Percentiles rank a stretch among this genome's conserved stretches.
phyloP scores from a whole-genome alignment of 805 yeast species.

The Sugiyamaella qingdaonensis region DNA sequence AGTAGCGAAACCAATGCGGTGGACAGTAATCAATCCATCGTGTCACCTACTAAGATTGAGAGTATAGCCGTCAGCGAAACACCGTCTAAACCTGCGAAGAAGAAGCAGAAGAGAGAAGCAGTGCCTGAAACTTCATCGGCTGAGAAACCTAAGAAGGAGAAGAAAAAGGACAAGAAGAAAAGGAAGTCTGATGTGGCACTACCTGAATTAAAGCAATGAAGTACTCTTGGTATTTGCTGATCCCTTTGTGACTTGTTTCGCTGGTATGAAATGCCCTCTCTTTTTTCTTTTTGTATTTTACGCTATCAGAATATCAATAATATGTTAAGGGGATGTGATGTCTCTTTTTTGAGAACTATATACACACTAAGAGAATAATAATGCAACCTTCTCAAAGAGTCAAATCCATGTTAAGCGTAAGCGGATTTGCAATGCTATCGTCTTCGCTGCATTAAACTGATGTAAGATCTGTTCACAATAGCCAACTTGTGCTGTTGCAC shows the following conservation, averaged over 20 bases:
- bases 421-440: background rate
- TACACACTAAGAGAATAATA: no score
- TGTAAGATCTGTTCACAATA: constrained; percentile 80
- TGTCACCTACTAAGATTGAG: background rate
- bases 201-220: background rate
- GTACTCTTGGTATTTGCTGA: no score
- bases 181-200: constrained; percentile 22
- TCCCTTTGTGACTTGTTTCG: no score
- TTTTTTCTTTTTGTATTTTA: no score
- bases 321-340: no score
- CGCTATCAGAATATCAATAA: no score
- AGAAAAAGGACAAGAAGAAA: constrained; percentile 49
- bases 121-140: constrained; percentile 9
- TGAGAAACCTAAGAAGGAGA: constrained; percentile 26
- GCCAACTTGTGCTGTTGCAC: constrained; percentile 81
- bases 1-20: background rate
- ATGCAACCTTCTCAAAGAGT: background rate
- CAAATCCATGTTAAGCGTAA: background rate
- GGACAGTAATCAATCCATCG: background rate
- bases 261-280: no score
- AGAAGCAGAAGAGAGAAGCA: constrained; percentile 26
- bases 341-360: no score
- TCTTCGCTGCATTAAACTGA: constrained; percentile 34
- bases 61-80: background rate
- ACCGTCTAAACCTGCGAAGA: constrained; percentile 2